phyloP scores from a whole-genome alignment of 371 early-diverging fungal genomes.

The Dinochytrium kinnereticum region DNA sequence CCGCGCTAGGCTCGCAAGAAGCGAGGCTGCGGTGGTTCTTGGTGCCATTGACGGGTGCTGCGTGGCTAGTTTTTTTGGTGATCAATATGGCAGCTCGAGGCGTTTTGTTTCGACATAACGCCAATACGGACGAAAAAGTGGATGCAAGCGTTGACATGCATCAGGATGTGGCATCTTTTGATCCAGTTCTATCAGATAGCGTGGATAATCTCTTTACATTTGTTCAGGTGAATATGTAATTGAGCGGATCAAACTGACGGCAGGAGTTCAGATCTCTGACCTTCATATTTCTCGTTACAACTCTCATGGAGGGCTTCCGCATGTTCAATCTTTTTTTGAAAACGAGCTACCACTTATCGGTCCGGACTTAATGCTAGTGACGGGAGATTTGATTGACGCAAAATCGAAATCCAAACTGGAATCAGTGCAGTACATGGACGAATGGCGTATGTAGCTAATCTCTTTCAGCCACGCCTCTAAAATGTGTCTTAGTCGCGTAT shows the following conservation, averaged over 20 bases:
- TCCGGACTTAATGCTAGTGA: constrained; percentile 50
- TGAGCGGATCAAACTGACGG: constrained; percentile 10
- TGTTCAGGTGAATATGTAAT: constrained; percentile 52
- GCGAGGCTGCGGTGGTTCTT: constrained; percentile 1
- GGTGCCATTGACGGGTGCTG: constrained; percentile 10
- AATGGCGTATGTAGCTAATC: constrained; percentile 62
- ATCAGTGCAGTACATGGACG: constrained; percentile 79
- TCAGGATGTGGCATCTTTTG: background rate
- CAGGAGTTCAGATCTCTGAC: constrained; percentile 71
- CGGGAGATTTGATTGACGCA: constrained; percentile 86
- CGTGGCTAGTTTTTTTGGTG: constrained; percentile 13
- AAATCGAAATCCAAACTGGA: constrained; percentile 67
- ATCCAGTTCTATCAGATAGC: constrained; percentile 37
- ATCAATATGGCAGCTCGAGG: constrained; percentile 2
- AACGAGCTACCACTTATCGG: constrained; percentile 45
- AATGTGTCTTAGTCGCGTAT: constrained; percentile 56
- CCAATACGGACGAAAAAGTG: background rate
- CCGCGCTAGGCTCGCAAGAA: background rate
- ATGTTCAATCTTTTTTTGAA: constrained; percentile 77
- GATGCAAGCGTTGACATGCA: background rate
- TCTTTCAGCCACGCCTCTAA: background rate
- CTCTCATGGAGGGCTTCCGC: constrained; percentile 68
- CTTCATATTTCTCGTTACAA: constrained; percentile 79
- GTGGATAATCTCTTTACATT: constrained; percentile 67
- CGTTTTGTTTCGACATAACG: constrained; percentile 1